These are phyloP conservation scores for Hypoxylon sp. DNA, from an alignment of 2,329 filamentous ascomycete species.

Conservation along the genomic window DNA sequence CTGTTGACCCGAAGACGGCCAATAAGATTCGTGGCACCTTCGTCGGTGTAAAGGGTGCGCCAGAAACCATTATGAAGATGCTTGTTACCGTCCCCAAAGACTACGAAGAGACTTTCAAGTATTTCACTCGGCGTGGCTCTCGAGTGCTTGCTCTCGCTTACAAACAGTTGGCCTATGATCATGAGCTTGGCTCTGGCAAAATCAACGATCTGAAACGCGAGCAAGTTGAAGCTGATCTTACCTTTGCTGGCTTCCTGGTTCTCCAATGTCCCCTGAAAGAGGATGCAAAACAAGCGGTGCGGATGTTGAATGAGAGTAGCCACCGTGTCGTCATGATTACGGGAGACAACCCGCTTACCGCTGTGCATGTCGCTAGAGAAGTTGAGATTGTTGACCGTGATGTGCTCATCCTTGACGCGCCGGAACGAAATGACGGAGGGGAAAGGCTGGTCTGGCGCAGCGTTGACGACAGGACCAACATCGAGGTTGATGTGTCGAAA, in stretches of 20 bases:
- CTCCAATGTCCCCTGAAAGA: constrained; percentile 97
- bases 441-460: constrained; percentile 93
- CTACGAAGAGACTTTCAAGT: constrained; percentile 98
- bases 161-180: constrained; percentile 87
- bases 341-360: constrained; percentile 96
- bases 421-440: constrained; percentile 87
- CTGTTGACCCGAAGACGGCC: constrained; percentile 78
- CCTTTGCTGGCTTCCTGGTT: constrained; percentile 95
- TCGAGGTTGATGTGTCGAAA: constrained; percentile 86
- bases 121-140: constrained; percentile 95
- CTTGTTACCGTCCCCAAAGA: constrained; percentile 83
- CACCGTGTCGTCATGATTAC: constrained; percentile 99
- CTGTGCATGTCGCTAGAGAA: constrained; percentile 93
- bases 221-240: constrained; percentile 85
- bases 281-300: constrained; percentile 92
- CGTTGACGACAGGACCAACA: constrained; percentile 89
- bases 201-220: constrained; percentile 97
- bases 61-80: constrained; percentile 97
- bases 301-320: constrained; percentile 98
- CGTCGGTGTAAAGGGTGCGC: constrained; percentile 95
- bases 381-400: constrained; percentile 98
- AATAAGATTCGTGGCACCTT: constrained; percentile 88
- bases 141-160: constrained; percentile 94
- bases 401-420: constrained; percentile 93
- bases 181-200: constrained; percentile 83